Evolutionary conservation across 164 flowering plant genomes (phyloP).

Genomic region (Stephania yunnanensis): DNA sequence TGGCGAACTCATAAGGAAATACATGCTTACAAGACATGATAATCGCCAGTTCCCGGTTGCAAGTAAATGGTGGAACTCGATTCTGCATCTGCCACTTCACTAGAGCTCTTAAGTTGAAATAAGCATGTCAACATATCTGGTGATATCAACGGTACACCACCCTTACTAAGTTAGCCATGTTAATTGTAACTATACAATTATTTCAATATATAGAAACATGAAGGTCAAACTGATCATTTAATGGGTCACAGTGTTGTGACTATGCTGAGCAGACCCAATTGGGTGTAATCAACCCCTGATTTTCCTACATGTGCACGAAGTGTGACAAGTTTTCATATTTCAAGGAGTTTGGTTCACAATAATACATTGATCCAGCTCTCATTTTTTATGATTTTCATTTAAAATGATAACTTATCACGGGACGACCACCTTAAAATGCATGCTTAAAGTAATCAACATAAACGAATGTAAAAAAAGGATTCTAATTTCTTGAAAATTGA

Average conservation of each 20-base stretch:
- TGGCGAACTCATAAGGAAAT: not conserved
- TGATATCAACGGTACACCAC: not conserved
- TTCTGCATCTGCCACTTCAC: constrained; percentile 47
- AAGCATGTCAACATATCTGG: constrained; percentile 63
- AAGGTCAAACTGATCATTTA: not conserved
- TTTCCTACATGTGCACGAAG: not conserved
- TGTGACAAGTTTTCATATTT: not conserved
- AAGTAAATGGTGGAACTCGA: constrained; percentile 51
- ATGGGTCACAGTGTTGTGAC: not conserved
- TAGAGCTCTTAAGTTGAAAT: constrained; percentile 61
- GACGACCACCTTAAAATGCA: no score
- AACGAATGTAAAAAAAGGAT: no score
- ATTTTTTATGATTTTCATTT: not conserved
- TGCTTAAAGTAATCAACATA: no score
- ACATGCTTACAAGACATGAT: constrained; percentile 74
- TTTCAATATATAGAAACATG: not conserved
- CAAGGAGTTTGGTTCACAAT: not conserved
- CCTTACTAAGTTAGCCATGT: not conserved
- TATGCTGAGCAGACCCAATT: not conserved
- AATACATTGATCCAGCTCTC: not conserved
- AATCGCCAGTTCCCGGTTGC: constrained; percentile 67
- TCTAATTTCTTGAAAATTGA: no score
- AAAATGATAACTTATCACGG: not conserved
- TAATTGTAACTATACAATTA: not conserved
- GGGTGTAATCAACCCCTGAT: not conserved